Evolutionary conservation across 768 basidiomycete genomes (phyloP), one percentile per base, ranked within the genome.

Genomic region (Boletus subcaerulescens): DNA sequence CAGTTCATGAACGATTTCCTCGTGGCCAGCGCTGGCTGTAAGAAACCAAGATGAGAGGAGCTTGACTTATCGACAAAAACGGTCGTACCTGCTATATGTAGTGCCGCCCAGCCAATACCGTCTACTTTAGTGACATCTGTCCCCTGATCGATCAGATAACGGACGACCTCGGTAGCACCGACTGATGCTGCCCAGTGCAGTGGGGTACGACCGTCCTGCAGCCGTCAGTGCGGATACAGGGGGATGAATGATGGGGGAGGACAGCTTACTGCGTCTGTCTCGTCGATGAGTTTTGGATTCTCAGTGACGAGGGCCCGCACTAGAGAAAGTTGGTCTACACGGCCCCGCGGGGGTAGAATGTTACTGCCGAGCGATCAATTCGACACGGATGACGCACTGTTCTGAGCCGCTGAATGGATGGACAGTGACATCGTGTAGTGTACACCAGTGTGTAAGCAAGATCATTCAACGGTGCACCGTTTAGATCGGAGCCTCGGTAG

Each of bases 131-230:
- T 26, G 40, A 90, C 79, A 56, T 89, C 84, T 24, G 85, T 85
- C 56, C 81, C 77, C 61, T 84, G 82, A 70, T 85, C 86, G 53
- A 92, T 74, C 60, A 93, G 76, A 69, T 83, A 88, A 50, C 80
- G 76, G 29, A 67, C 78, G 57, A 90, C 83, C 51, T 89, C 87
- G 52, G 82, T 68, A 39, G 85, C 80, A 48, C 89, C 90, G 18
- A 83, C 83, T 12, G 85, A 86, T 13, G 90, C 84, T 53, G 90
- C 88, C 89, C 90, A 92, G 64, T 93, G 91, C n/a, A 93, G 72
- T 10, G 91, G 81, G 0, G 91, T 90, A 33, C 91, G 78, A 38
- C 79, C 85, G 67, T 93, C 91, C 89, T 91, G 55, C 49, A 41
- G 43, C 18, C 13, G 17, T 50, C 6, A 20, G 4, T 18, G 38